Base-by-base conservation (phyloP, 140 eudicot species). In the Anethum foeniculum region DNA sequence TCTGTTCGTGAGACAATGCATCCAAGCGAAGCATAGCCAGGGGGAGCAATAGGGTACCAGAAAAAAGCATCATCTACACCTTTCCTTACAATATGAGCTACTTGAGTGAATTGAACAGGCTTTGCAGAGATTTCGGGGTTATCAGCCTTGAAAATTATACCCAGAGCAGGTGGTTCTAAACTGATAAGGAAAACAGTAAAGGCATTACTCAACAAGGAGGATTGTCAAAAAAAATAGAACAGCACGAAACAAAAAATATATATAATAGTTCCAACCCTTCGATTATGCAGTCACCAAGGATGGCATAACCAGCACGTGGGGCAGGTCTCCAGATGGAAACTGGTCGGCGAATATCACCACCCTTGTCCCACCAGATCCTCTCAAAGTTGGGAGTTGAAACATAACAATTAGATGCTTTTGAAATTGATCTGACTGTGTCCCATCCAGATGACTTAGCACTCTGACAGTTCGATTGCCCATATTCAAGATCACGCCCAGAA, bases 331-430 rank as follows among this genome's bases (percentile, higher is more conserved):
- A 94, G 68, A 94, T 85, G 27, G 98, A 94, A 85, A 96, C 88
- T 39, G 99, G 88, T 77, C 90, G 89, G 65, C 99, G 99, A 78
- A 83, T 80, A 81, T 96, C 99, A 81, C 91, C 84, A 80, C 99
- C 99, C 83, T 88, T 93, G 89, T 96, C 99, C 99, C 98, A 96
- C 99, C 99, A 96, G 79, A 96, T 91, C 84, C 99, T 86, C 86
- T 93, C 96, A 86, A 96, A 96, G 82, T 90, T 91, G 80, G 99
- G 99, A 80, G 93, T 90, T 73, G 99, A 91, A 86, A 89, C 85
- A 78, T 86, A 91, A 83, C 85, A 62, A 62, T 62, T 81, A 43
- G 83, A 84, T 77, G 92, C 78, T 83, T 83, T 90, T 30, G 97
- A 88, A 77, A 88, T 81, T 78, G 97, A 86, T 86, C 98, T 88